Conservation (phyloP, 2,329 filamentous ascomycete species). For the Exophiala sp. region DNA sequence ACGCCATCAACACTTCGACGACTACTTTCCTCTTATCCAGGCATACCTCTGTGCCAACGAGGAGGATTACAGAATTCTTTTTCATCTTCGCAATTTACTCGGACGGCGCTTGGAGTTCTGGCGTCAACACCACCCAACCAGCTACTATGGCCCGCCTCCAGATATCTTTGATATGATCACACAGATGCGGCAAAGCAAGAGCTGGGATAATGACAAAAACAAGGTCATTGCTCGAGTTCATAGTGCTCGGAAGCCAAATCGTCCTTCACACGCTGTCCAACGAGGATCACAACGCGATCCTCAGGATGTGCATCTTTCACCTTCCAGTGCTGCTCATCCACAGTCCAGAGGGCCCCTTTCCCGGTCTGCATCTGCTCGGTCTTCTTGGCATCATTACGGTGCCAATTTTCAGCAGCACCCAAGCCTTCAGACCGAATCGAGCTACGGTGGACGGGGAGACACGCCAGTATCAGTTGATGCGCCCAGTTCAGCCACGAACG, state of each 20-base stretch:
- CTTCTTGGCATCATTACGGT: too few species aligned
- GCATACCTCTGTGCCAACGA: not conserved
- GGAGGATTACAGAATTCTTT: not conserved
- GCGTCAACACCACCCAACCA: not conserved
- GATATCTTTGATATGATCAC: constrained; percentile 5
- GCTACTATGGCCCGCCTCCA: constrained; percentile 2
- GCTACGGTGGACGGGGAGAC: too few species aligned
- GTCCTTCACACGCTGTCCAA: not conserved
- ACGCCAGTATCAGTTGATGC: not conserved
- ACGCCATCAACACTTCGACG: not conserved
- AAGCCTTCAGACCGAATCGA: too few species aligned
- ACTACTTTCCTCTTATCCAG: not conserved
- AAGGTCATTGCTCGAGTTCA: not conserved
- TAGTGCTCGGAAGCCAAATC: not conserved
- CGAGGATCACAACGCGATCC: not conserved
- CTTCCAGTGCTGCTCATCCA: too few species aligned
- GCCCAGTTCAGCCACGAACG: not conserved
- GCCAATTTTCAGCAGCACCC: too few species aligned
- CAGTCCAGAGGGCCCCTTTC: too few species aligned
- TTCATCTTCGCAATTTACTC: not conserved
- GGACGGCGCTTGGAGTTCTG: too few species aligned
- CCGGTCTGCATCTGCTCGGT: too few species aligned
- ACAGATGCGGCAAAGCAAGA: constrained; percentile 4
- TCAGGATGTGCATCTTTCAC: not conserved
- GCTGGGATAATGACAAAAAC: not conserved